These are phyloP conservation scores for Fusarium brachygibbosum DNA, from an alignment of 2,329 filamentous ascomycete genomes.

Conservation along the genomic window DNA sequence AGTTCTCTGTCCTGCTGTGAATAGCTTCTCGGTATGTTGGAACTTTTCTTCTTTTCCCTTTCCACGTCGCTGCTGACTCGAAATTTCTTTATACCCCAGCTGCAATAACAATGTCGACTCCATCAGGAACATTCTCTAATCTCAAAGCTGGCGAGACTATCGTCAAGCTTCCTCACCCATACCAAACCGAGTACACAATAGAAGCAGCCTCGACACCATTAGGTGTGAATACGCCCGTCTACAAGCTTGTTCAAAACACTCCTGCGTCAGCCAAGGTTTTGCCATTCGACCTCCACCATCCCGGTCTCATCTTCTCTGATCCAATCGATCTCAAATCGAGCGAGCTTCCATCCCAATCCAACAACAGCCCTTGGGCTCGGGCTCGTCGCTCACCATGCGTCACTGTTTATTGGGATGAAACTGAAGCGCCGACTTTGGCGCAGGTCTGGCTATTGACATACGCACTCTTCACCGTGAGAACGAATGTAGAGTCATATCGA, in stretches of 20 bases:
- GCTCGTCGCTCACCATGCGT: slow-evolving; percentile 66
- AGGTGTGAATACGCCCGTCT: slow-evolving; percentile 47
- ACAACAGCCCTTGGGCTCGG: slow-evolving; percentile 70
- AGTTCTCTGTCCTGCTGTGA: slow-evolving; percentile 25
- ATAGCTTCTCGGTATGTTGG: slow-evolving; percentile 38
- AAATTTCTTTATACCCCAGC: not conserved
- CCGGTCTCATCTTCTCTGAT: slow-evolving; percentile 60
- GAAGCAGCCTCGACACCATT: slow-evolving; percentile 50
- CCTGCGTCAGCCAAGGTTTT: slow-evolving; percentile 47
- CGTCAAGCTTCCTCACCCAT: slow-evolving; percentile 65
- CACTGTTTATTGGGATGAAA: slow-evolving; percentile 59
- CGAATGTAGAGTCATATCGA: slow-evolving; percentile 63
- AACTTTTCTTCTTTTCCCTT: not conserved
- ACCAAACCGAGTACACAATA: slow-evolving; percentile 61
- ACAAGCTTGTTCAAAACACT: slow-evolving; percentile 54
- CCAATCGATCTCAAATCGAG: slow-evolving; percentile 63
- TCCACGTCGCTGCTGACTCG: not conserved
- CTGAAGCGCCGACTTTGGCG: slow-evolving; percentile 59
- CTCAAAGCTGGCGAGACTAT: slow-evolving; percentile 54
- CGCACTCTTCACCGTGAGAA: slow-evolving; percentile 65
- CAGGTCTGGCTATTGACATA: slow-evolving; percentile 69
- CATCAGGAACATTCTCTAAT: slow-evolving; percentile 39
- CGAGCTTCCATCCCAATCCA: slow-evolving; percentile 63
- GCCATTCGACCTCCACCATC: slow-evolving; percentile 52
- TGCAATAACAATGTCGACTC: slow-evolving; percentile 36